Base-by-base conservation (phyloP, 2,329 filamentous ascomycete genomes). In the Nemania sp. region DNA sequence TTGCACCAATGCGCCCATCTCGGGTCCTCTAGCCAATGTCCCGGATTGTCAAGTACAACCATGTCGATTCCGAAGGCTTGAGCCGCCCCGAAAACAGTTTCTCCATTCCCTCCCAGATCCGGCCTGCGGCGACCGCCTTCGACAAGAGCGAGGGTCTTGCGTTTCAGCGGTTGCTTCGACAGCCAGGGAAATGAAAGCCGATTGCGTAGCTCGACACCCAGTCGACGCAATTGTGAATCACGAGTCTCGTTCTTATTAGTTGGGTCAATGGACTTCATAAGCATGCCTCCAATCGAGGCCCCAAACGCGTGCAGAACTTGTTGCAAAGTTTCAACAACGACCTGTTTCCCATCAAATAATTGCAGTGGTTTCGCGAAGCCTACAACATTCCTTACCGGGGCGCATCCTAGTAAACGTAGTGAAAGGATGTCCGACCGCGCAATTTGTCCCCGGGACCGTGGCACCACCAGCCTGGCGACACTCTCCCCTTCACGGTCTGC, bases 171-270 rank as follows among this genome's bases (percentile, higher is more conserved):
- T 32, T 54, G 18, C 3, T 42, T 54, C 12, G 51, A 54, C 9
- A 54, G 21, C 51, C 51, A 54, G 21, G 51, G 39, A 32, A 54
- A 54, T 32, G 51, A 54, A 17, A 54, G 51, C 13, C 51, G 51
- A 54, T 54, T 54, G 37, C 39, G n/a, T n/a, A 54, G n/a, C 42
- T 54, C 51, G 11, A 20, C 13, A 42, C 43, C 51, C 9, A 54
- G 42, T 39, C 15, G 49, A 37, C 37, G 49, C 37, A 51, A 10
- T 51, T 37, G 49, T 6, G 49, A 20, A 37, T 51, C 49, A 25
- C 32, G 49, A 21, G 49, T 37, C 15, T 51, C 49, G 39, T 39
- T 25, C 21, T 35, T 51, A 11, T 40, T 51, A 7, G 32, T 39
- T 10, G 49, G 17, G 17, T 51, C 49, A 51, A 40, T 51, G 20